Evolutionary conservation across 495 filamentous ascomycete species (phyloP), one percentile per base, ranked within the genome.

Genomic region (Penicillium psychrofluorescens): DNA sequence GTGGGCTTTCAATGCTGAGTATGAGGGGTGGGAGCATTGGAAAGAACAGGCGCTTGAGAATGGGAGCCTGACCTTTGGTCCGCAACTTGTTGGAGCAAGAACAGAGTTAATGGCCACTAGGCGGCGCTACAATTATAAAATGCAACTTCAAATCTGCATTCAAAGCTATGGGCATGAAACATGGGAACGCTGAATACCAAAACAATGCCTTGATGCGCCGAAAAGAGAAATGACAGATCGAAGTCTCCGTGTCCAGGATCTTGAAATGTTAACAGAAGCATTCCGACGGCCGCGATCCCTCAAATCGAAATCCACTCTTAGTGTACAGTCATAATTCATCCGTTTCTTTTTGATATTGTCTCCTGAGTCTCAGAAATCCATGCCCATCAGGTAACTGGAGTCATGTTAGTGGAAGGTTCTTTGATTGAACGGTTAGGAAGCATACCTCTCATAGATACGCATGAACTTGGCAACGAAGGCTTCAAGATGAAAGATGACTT

Each of bases 401-500:
- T 7, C 11, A 2, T 30, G 54, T 68, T 48, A 69, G 59, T 38
- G 34, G 38, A 7, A 8, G 10, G 10, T 45, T 16, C 15, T 16
- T 29, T 7, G 11, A 32, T 11, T 28, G 14, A 33, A 11, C 4
- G 29, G 22, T 15, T 7, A 15, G 13, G 8, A 9, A 36, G 51
- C 71, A 40, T 57, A 83, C 79, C 79, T 79, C 72, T 98, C 92
- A 42, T 91, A 78, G 41, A 98, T 83, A 51, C 91, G 78, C 89
- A 98, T 96, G 61, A 95, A 91, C 70, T 95, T 95, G 28, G 94
- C 91, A 30, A 98, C 91, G 67, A 97, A 98, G 15, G 92, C 92
- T 70, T 98, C 92, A 0, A 98, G 76, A 53, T 98, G 92, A 63
- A 98, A 98, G 37, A 98, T 96, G 16, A 90, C 83, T 78, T 98